phyloP scores from a whole-genome alignment of 768 basidiomycete genomes.

The Hypsizygus marmoreus region DNA sequence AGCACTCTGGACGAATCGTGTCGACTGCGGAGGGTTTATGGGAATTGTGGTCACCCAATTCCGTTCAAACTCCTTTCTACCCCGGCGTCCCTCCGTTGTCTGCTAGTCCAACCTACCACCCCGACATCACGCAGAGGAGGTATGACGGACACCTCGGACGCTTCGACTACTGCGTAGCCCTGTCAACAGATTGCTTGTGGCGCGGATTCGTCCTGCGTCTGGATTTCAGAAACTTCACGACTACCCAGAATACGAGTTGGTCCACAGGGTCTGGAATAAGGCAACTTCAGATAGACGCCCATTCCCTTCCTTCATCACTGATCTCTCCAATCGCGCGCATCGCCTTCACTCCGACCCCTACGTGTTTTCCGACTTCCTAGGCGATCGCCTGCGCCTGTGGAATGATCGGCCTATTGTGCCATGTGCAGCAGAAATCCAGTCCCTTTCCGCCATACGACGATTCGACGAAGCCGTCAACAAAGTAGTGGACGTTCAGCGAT shows the following conservation, averaged over 20 bases:
- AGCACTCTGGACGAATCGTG: background rate
- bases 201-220: background rate
- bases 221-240: background rate
- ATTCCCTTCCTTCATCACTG: background rate
- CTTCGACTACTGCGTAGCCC: conserved; percentile 13
- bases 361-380: too few species aligned
- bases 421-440: background rate
- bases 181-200: background rate
- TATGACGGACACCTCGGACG: conserved; percentile 15
- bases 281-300: background rate
- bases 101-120: background rate
- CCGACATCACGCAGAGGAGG: background rate
- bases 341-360: background rate
- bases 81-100: too few species aligned
- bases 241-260: background rate
- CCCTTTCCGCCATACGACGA: background rate
- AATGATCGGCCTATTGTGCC: background rate
- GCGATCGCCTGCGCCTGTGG: background rate
- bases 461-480: background rate
- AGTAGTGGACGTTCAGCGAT: background rate
- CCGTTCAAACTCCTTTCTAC: conserved; percentile 4
- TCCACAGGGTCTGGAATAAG: background rate
- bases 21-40: background rate
- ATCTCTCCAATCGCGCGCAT: background rate
- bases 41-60: conserved; percentile 5